Percentiles rank a stretch among this genome's conserved stretches.
phyloP scores from a whole-genome alignment of 2,329 filamentous ascomycete species.

The Neonectria coccinea region DNA sequence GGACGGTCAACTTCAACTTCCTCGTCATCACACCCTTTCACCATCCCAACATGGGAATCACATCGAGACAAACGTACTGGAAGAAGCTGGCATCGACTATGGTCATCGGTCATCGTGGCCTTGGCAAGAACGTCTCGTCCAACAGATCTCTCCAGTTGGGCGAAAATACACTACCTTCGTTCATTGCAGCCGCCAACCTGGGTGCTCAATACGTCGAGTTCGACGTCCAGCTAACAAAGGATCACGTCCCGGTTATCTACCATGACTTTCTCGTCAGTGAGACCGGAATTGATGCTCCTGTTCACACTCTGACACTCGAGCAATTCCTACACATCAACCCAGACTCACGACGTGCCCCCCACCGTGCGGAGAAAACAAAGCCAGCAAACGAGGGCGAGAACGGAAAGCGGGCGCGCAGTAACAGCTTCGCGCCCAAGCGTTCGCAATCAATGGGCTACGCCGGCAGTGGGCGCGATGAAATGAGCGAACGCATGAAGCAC shows the following conservation, averaged over 20 bases:
- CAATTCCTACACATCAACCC: constrained; percentile 92
- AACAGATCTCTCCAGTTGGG: constrained; percentile 92
- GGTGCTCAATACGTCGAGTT: constrained; percentile 82
- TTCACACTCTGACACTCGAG: constrained; percentile 93
- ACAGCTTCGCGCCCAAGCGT: constrained; percentile 58
- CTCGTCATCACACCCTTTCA: constrained; percentile 93
- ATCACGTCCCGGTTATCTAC: constrained; percentile 97
- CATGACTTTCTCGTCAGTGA: constrained; percentile 98
- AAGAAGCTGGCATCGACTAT: constrained; percentile 91
- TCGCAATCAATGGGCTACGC: constrained; percentile 68
- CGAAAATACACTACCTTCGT: constrained; percentile 95
- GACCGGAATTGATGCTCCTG: constrained; percentile 95
- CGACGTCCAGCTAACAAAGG: constrained; percentile 98
- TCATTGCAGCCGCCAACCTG: constrained; percentile 94
- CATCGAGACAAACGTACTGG: constrained; percentile 94
- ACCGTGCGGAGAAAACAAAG: constrained; percentile 25
- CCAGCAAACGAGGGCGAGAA: constrained; percentile 50
- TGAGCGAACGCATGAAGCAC: constrained; percentile 93
- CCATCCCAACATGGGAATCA: constrained; percentile 93
- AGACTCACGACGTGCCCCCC: constrained; percentile 53
- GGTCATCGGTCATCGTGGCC: constrained; percentile 77
- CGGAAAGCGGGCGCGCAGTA: constrained; percentile 49
- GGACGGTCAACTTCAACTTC: constrained; percentile 96
- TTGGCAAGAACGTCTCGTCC: constrained; percentile 89
- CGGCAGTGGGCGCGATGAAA: constrained; percentile 53